Evolutionary conservation across 768 basidiomycete genomes (phyloP).

Genomic region (Lentinula boryana): DNA sequence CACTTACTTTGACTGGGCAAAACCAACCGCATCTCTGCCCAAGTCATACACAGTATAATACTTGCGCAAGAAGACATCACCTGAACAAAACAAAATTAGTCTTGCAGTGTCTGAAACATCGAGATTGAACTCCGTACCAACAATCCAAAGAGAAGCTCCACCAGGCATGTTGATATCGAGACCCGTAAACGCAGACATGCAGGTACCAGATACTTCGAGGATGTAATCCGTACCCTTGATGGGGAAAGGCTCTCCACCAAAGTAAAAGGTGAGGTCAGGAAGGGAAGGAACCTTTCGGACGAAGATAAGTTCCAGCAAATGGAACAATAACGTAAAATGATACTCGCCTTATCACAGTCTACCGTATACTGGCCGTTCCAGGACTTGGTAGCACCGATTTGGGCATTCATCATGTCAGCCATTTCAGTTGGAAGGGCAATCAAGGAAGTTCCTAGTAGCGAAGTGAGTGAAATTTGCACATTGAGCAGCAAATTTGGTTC

Average conservation of each 20-base stretch:
- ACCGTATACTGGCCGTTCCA: constrained; percentile 97
- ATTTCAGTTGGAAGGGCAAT: constrained; percentile 92
- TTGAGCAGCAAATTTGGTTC: background rate
- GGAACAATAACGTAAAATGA: background rate
- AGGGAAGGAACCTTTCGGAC: constrained; percentile 53
- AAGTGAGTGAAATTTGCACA: background rate
- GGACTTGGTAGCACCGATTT: constrained; percentile 88
- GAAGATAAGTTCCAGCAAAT: background rate
- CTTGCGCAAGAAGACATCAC: constrained; percentile 88
- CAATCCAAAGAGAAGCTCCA: constrained; percentile 79
- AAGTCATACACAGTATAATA: constrained; percentile 91
- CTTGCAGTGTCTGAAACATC: background rate
- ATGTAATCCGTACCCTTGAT: constrained; percentile 86
- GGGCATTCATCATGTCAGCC: constrained; percentile 95
- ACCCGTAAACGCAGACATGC: constrained; percentile 90
- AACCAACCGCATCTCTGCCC: constrained; percentile 74
- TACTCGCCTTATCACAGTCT: constrained; percentile 60
- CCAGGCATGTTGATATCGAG: constrained; percentile 79
- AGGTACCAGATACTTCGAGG: constrained; percentile 85
- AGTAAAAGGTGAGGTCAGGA: constrained; percentile 80
- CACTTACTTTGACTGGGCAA: constrained; percentile 37
- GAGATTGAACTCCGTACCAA: constrained; percentile 47
- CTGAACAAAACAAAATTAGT: constrained; percentile 23
- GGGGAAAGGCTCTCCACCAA: constrained; percentile 73
- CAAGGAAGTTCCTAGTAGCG: constrained; percentile 71